phyloP scores from a whole-genome alignment of 2,329 filamentous ascomycete species.

The Trichoderma endophyticum region DNA sequence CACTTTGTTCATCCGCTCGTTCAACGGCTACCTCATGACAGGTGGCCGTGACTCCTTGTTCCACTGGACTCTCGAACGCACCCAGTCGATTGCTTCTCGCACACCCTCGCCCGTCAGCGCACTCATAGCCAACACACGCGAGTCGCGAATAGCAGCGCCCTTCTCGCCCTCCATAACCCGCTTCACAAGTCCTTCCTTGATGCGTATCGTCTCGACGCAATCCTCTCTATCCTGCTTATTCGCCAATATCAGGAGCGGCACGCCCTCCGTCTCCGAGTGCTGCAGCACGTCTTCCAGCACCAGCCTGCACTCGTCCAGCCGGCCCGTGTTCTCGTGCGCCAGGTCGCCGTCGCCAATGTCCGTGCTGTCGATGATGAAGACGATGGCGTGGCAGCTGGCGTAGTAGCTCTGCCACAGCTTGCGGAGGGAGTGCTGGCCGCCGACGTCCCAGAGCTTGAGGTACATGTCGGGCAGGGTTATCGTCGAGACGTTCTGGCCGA shows the following conservation, averaged over 20 bases:
- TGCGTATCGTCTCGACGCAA: conserved; percentile 93
- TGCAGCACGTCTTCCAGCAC: conserved; percentile 89
- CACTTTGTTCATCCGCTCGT: not conserved
- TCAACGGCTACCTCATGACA: conserved; percentile 72
- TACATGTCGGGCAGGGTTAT: conserved; percentile 92
- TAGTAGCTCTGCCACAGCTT: conserved; percentile 97
- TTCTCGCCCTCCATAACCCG: conserved; percentile 95
- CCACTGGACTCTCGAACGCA: conserved; percentile 88
- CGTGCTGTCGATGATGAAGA: conserved; percentile 94
- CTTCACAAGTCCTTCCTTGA: conserved; percentile 94
- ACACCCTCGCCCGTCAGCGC: conserved; percentile 88
- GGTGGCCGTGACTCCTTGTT: conserved; percentile 92
- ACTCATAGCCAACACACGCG: conserved; percentile 83
- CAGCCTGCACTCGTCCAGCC: conserved; percentile 82
- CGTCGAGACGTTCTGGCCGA: conserved; percentile 93
- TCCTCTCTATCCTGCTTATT: conserved; percentile 99
- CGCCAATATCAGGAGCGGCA: conserved; percentile 86
- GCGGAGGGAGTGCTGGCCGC: conserved; percentile 84
- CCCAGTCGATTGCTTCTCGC: conserved; percentile 94
- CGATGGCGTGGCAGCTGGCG: conserved; percentile 87
- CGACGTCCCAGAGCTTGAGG: conserved; percentile 97
- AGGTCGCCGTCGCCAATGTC: conserved; percentile 85
- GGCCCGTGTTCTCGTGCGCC: conserved; percentile 47
- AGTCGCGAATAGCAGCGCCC: conserved; percentile 80
- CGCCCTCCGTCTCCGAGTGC: conserved; percentile 82